phyloP scores from a whole-genome alignment of 2,329 filamentous ascomycete genomes.

The Erysiphe pulchra region DNA sequence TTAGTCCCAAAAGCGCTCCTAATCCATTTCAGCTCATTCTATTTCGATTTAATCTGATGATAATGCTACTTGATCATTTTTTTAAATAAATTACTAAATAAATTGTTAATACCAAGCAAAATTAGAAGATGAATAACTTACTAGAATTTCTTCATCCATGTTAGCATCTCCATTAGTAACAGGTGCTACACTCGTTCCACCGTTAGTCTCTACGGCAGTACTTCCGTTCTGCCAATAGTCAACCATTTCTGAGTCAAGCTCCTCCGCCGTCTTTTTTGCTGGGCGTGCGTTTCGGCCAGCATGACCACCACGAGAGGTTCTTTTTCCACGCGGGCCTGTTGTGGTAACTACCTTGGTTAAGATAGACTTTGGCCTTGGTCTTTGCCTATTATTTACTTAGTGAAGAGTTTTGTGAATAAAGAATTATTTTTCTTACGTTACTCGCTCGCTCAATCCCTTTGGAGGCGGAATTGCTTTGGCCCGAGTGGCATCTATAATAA shows the following conservation, averaged over 20 bases:
- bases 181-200: conserved; percentile 12
- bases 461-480: conserved; percentile 40
- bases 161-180: conserved; percentile 24
- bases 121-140: conserved; percentile 1
- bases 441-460: conserved; percentile 62
- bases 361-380: conserved; percentile 53
- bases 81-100: too few species aligned
- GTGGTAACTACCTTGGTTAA: conserved; percentile 50
- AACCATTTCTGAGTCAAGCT: conserved; percentile 91
- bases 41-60: too few species aligned
- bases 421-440: conserved; percentile 30
- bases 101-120: too few species aligned
- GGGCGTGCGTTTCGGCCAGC: conserved; percentile 32
- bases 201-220: conserved; percentile 21
- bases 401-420: neutral
- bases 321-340: conserved; percentile 15
- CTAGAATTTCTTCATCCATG: conserved; percentile 39
- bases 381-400: too few species aligned
- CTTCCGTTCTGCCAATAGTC: conserved; percentile 53
- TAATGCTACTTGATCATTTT: too few species aligned
- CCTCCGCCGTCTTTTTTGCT: conserved; percentile 72
- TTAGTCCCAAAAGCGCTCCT: too few species aligned
- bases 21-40: too few species aligned
- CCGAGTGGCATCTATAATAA: conserved; percentile 56
- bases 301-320: conserved; percentile 22